Conservation (phyloP, 805 yeast genomes). For the Ogataea dorogensis region DNA sequence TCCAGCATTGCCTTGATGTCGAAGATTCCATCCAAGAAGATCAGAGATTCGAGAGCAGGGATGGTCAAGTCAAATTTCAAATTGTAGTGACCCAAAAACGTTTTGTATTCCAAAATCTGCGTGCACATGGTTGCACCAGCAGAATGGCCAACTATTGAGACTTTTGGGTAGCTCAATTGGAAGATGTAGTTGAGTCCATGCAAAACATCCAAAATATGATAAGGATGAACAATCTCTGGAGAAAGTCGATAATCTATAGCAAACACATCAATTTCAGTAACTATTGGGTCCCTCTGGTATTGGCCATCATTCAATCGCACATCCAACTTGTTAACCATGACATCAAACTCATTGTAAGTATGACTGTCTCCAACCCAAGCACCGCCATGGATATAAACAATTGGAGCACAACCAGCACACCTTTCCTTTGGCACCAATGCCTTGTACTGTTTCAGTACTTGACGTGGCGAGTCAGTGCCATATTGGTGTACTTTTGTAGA, state of each 20-base stretch:
- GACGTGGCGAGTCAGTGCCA: conserved; percentile 17
- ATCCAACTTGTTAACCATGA: conserved; percentile 28
- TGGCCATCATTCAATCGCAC: conserved; percentile 13
- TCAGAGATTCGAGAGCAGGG: conserved; percentile 25
- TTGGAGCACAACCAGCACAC: conserved; percentile 7
- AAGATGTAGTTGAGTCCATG: conserved; percentile 37
- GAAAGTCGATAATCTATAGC: conserved; percentile 66
- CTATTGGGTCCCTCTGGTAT: background rate
- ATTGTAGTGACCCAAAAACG: conserved; percentile 9
- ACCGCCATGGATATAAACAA: conserved; percentile 78
- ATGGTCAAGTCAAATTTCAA: conserved; percentile 11
- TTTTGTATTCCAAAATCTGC: conserved; percentile 43
- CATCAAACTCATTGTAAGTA: conserved; percentile 54
- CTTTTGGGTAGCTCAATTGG: conserved; percentile 21
- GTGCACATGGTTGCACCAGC: conserved; percentile 72
- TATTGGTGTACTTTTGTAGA: conserved; percentile 8
- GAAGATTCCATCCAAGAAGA: conserved; percentile 71
- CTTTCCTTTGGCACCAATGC: conserved; percentile 7
- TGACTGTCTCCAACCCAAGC: conserved; percentile 78
- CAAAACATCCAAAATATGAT: conserved; percentile 55
- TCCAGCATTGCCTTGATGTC: conserved; percentile 47
- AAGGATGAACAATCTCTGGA: conserved; percentile 61
- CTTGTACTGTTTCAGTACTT: conserved; percentile 19
- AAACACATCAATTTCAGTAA: conserved; percentile 25
- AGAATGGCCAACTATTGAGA: conserved; percentile 66